These are phyloP conservation scores for Euphrasia arctica DNA, from an alignment of 305 asterid genomes.

Conservation along the genomic window DNA sequence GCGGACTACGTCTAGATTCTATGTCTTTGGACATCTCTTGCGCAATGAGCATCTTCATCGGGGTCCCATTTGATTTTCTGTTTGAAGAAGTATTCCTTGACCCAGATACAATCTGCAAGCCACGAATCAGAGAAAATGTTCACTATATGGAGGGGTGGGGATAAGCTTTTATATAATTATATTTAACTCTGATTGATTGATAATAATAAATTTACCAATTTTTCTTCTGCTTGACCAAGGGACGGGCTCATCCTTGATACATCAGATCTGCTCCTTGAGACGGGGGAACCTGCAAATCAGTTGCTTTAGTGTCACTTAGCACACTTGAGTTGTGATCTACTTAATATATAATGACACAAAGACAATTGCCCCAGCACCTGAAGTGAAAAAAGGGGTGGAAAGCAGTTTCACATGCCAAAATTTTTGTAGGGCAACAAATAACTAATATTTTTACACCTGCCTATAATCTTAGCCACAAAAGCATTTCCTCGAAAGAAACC, in stretches of 20 bases:
- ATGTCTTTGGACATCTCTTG: slow-evolving; percentile 94
- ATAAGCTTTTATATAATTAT: neutral
- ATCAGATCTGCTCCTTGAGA: slow-evolving; percentile 74
- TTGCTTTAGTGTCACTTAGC: slow-evolving; percentile 23
- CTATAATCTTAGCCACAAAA: too few relatives aligned
- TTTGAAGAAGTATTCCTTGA: slow-evolving; percentile 41
- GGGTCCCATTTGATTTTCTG: slow-evolving; percentile 59
- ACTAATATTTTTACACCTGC: too few relatives aligned
- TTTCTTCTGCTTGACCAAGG: slow-evolving; percentile 54
- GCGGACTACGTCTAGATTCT: slow-evolving; percentile 41
- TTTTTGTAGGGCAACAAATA: neutral
- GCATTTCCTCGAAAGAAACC: too few relatives aligned
- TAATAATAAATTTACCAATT: slow-evolving; percentile 45
- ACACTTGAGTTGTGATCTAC: slow-evolving; percentile 6
- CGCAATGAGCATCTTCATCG: slow-evolving; percentile 93
- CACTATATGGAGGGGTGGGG: neutral
- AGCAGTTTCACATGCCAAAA: neutral
- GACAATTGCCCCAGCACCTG: neutral
- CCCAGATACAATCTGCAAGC: slow-evolving; percentile 62
- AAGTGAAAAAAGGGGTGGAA: slow-evolving; percentile 3
- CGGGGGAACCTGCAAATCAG: slow-evolving; percentile 56
- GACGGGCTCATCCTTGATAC: slow-evolving; percentile 56
- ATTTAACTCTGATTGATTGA: slow-evolving; percentile 19
- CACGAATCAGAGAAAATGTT: slow-evolving; percentile 25
- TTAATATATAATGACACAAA: slow-evolving; percentile 4